Percentiles rank a stretch among this genome's conserved stretches.
phyloP scores from a whole-genome alignment of 2,329 filamentous ascomycete species.

The Arachnopeziza araneosa region DNA sequence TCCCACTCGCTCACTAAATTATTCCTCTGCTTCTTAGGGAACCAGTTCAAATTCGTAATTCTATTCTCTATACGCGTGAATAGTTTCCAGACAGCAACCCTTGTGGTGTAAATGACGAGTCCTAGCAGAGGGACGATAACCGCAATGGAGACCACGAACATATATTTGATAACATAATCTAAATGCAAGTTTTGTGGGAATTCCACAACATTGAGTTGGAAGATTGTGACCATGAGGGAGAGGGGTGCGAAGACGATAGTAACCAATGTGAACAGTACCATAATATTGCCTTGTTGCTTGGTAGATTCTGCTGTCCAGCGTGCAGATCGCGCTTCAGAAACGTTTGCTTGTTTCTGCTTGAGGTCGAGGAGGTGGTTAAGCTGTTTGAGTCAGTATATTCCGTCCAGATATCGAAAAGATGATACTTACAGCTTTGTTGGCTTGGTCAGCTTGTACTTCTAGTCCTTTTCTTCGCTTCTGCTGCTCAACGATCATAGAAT shows the following conservation, averaged over 20 bases:
- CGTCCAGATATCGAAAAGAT: background rate
- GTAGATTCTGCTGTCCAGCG: slow-evolving; percentile 32
- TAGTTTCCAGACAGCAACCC: slow-evolving; percentile 1
- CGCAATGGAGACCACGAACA: slow-evolving; percentile 10
- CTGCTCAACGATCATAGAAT: slow-evolving; percentile 3
- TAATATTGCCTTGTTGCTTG: slow-evolving; percentile 24
- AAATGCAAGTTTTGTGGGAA: slow-evolving; percentile 4
- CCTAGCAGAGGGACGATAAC: slow-evolving; percentile 7
- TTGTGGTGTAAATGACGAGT: slow-evolving; percentile 9
- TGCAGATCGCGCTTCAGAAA: slow-evolving; percentile 39
- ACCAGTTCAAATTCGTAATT: background rate
- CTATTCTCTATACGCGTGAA: background rate
- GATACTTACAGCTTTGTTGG: slow-evolving; percentile 11
- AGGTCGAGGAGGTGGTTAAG: slow-evolving; percentile 34
- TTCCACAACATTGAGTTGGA: slow-evolving; percentile 5
- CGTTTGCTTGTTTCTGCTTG: slow-evolving; percentile 42
- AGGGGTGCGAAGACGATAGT: slow-evolving; percentile 38
- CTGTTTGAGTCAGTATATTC: background rate
- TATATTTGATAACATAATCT: slow-evolving; percentile 6
- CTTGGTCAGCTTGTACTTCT: slow-evolving; percentile 4
- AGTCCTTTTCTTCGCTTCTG: slow-evolving; percentile 6
- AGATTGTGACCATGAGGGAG: slow-evolving; percentile 9
- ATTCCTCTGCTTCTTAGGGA: background rate
- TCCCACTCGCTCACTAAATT: background rate
- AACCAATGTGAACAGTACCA: slow-evolving; percentile 42